Base-by-base conservation (phyloP, 176 grass and related monocot species). In the Zea luxurians region DNA sequence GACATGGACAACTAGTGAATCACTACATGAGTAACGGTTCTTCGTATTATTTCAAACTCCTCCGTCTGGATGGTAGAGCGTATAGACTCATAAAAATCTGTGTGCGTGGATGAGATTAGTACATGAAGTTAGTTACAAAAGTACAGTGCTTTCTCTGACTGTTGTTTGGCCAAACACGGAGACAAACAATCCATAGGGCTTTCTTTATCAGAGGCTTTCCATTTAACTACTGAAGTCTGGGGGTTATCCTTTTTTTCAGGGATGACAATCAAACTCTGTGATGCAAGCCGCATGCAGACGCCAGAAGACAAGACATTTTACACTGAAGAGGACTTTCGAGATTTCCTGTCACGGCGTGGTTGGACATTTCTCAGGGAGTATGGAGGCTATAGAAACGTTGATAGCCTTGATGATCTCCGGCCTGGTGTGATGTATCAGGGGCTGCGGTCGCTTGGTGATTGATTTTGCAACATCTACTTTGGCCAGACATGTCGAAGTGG, bases 281-380 rank as follows among this genome's bases (percentile, higher is more conserved):
- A 91, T 62, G 80, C 85, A 38, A 79, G 80, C 21, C 75, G 64
- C 55, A 87, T 98, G 62, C 84, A 27, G 78, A 90, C 42, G 75
- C 71, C 96, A 69, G 96, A 93, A 87, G 92, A 99, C 18, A 92
- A 89, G 70, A 93, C 88, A 6, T 85, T 95, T 78, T 96, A 96
- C 81, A 89, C 92, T 0, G 90, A 96, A 87, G 90, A 95, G 11
- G 90, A 99, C 63, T 93, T 99, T 21, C 68, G 73, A 78, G 90
- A 84, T 79, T 99, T 93, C 72, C 90, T 99, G 13, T 48, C 48
- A 0, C 61, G 86, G 45, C 80, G 86, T 55, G 90, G 88, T 77
- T 99, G 90, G 92, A 87, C 85, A 50, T 79, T 85, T 9, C 83
- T 96, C 3, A 88, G 92, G 79, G 92, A 96, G 64, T 84, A 91